phyloP scores from a whole-genome alignment of 2,329 filamentous ascomycete species.

The Colletotrichum lentis region DNA sequence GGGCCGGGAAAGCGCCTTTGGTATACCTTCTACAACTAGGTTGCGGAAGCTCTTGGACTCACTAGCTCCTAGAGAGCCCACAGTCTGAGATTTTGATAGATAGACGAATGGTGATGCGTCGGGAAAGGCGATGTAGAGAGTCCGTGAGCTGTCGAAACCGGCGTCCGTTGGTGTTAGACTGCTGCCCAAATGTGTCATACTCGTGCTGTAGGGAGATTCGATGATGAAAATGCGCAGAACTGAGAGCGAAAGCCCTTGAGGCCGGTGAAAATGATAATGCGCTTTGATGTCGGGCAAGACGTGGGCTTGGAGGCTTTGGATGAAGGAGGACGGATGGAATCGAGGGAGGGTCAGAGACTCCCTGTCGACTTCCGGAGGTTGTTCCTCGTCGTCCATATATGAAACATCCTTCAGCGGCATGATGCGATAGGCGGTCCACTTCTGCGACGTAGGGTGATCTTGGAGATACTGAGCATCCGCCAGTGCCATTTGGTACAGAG shows the following conservation, averaged over 20 bases:
- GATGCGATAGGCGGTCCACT: conserved; percentile 70
- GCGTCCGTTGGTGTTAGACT: conserved; percentile 43
- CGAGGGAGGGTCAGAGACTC: conserved; percentile 66
- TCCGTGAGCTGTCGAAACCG: conserved; percentile 71
- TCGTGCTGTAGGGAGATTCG: conserved; percentile 75
- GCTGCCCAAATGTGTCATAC: conserved; percentile 57
- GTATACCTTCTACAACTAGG: conserved; percentile 79
- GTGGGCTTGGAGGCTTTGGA: conserved; percentile 77
- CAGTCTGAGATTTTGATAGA: conserved; percentile 61
- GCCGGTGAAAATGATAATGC: conserved; percentile 82
- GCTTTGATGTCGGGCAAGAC: conserved; percentile 82
- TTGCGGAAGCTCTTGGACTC: conserved; percentile 72
- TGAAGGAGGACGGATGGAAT: conserved; percentile 82
- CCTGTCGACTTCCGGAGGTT: conserved; percentile 49
- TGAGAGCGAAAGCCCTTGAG: conserved; percentile 71
- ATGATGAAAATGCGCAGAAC: conserved; percentile 81
- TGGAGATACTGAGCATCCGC: conserved; percentile 73
- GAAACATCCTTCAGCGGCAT: conserved; percentile 57
- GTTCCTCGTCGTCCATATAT: conserved; percentile 51
- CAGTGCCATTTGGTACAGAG: conserved; percentile 73
- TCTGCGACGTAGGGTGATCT: conserved; percentile 69
- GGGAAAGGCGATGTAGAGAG: conserved; percentile 83
- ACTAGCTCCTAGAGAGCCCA: conserved; percentile 51
- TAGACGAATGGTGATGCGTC: conserved; percentile 81
- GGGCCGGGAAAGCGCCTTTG: conserved; percentile 81